Evolutionary conservation across 768 basidiomycete genomes (phyloP), one percentile per base, ranked within the genome.

Genomic region (Terana coerulea): DNA sequence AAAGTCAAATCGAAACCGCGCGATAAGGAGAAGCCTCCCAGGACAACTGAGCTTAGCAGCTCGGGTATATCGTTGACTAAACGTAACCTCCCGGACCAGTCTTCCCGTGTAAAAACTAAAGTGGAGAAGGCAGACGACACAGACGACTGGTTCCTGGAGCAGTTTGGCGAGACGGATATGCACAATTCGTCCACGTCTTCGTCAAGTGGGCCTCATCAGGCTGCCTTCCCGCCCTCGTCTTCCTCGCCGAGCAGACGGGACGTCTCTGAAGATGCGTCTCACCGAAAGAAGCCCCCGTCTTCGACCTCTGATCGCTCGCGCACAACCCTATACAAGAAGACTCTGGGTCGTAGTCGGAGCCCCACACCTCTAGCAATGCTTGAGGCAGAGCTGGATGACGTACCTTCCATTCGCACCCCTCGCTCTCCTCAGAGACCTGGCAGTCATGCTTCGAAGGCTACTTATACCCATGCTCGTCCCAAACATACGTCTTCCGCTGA

Each of bases 121-220:
- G 17, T 28, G 41, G 36, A 47, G n/a, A 63, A 72, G 42, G 69
- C 77, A 26, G 73, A 78, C 53, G 82, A 84, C 59, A 69, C 80
- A 1, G 77, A 84, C 59, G 79, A 82, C 59, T 83, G 80, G 80
- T 67, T 83, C 47, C 60, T 81, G 54, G 76, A 82, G 60, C 80
- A 80, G 30, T 79, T 71, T 57, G 71, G 74, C 7, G 39, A 31
- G 2, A 5, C 43, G 4, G 25, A 22, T 5, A 7, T 19, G 15
- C 22, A 1, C 8, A 28, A 28, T 25, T 19, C 21, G 15, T 24
- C 31, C 47, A 19, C 5, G 9, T 2, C 35, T 36, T 41, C 26
- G 5, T 12, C 33, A 10, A 21, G 34, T 14, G 35, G 17, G 6
- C 7, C 48, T 15, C 24, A n/a, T n/a, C n/a, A n/a, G n/a, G n/a